Conservation (phyloP, 352 stramenopile species). For the Phytopythium sindhum region DNA sequence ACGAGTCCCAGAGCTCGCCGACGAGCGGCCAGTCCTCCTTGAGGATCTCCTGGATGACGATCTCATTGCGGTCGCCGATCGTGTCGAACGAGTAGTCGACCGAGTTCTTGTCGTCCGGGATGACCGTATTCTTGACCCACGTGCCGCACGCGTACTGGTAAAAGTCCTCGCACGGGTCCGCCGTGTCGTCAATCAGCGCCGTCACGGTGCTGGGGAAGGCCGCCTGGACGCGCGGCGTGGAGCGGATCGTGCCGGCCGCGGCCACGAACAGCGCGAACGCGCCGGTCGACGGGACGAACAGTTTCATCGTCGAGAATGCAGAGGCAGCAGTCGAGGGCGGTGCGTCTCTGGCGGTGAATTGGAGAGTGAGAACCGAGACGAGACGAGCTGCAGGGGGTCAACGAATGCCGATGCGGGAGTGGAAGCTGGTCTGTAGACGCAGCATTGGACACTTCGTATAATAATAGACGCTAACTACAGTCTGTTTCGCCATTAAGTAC, state of each 20-base stretch:
- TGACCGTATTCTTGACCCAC: slow-evolving; percentile 43
- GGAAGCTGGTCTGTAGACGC: background rate
- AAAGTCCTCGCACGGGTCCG: slow-evolving; percentile 66
- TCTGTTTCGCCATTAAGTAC: no score
- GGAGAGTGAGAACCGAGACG: background rate
- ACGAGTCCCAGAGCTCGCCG: slow-evolving; percentile 63
- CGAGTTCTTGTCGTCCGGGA: slow-evolving; percentile 25
- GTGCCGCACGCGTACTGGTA: slow-evolving; percentile 65
- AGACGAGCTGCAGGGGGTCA: background rate
- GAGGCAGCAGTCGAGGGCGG: background rate
- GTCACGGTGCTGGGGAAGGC: slow-evolving; percentile 32
- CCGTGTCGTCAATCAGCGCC: slow-evolving; percentile 38
- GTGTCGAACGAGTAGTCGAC: slow-evolving; percentile 47
- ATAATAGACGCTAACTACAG: no score
- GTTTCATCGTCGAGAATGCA: background rate
- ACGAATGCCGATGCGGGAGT: background rate
- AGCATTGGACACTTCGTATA: background rate
- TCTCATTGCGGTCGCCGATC: slow-evolving; percentile 50
- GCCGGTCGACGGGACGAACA: background rate
- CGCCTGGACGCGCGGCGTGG: background rate
- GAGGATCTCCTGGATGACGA: slow-evolving; percentile 49
- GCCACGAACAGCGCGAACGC: slow-evolving; percentile 2
- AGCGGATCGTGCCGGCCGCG: slow-evolving; percentile 1
- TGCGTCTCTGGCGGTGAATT: background rate
- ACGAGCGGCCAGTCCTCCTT: slow-evolving; percentile 61